phyloP scores from a whole-genome alignment of 75 land plant genomes.

The Sequoiadendron giganteum region DNA sequence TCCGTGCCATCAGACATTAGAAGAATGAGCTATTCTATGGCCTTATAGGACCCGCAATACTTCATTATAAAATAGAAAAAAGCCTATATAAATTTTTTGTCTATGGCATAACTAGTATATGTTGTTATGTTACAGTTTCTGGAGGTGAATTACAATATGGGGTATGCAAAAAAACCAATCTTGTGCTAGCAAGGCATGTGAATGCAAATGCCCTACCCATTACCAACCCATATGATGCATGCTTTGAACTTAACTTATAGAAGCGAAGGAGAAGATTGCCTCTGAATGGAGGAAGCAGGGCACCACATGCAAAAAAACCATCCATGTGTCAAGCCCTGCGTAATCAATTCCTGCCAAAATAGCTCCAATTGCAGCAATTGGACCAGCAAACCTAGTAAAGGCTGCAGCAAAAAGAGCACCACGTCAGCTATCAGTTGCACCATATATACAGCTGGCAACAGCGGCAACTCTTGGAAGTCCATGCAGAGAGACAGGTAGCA shows the following conservation, averaged over 20 bases:
- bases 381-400: conserved; percentile 80
- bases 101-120: not conserved
- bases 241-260: conserved; percentile 35
- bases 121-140: conserved; percentile 78
- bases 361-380: conserved; percentile 81
- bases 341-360: conserved; percentile 79
- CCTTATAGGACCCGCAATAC: not conserved
- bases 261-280: conserved; percentile 56
- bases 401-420: conserved; percentile 65
- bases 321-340: conserved; percentile 76
- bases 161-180: conserved; percentile 89
- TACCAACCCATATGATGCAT: conserved; percentile 54
- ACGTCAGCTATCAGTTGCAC: conserved; percentile 79
- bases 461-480: conserved; percentile 96
- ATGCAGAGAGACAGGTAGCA: conserved; percentile 86
- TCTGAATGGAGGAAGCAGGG: conserved; percentile 60
- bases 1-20: not conserved
- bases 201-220: conserved; percentile 68
- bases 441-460: conserved; percentile 87
- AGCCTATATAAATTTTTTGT: not conserved
- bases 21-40: not conserved
- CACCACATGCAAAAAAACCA: conserved; percentile 95
- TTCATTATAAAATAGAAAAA: not conserved
- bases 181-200: conserved; percentile 73
- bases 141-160: conserved; percentile 95